These are phyloP conservation scores for Ustilago shanxiensis DNA, from an alignment of 1,284 basidiomycete genomes.

Conservation along the genomic window DNA sequence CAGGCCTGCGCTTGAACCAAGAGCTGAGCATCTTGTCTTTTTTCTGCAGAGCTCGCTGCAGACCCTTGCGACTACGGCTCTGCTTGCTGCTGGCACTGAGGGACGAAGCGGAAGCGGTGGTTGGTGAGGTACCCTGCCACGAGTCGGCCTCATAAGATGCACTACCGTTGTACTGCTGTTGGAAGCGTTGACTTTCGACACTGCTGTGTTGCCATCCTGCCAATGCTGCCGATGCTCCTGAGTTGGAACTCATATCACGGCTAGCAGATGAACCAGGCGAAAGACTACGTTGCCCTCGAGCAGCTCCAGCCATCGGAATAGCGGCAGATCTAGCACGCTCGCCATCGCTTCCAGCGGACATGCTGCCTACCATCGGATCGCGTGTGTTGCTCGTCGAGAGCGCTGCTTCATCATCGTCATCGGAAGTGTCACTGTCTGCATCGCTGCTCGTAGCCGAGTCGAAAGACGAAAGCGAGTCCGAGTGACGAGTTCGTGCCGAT, in stretches of 20 bases:
- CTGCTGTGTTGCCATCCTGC: constrained; percentile 28
- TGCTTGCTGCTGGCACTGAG: constrained; percentile 38
- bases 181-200: constrained; percentile 15
- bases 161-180: constrained; percentile 5
- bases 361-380: constrained; percentile 4
- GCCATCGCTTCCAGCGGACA: neutral
- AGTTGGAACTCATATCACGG: constrained; percentile 23
- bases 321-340: constrained; percentile 10
- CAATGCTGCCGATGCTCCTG: constrained; percentile 11
- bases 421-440: constrained; percentile 30
- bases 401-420: constrained; percentile 21
- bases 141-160: constrained; percentile 34
- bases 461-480: constrained; percentile 30
- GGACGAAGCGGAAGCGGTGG: constrained; percentile 36
- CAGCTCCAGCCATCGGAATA: constrained; percentile 13
- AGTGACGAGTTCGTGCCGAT: constrained; percentile 33
- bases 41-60: constrained; percentile 41
- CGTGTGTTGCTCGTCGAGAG: constrained; percentile 27
- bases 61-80: constrained; percentile 37
- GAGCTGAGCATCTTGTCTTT: constrained; percentile 56
- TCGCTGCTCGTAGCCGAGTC: constrained; percentile 29
- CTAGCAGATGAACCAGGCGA: constrained; percentile 33
- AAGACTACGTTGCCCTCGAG: constrained; percentile 9
- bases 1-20: constrained; percentile 54
- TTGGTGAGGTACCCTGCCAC: constrained; percentile 37